Conservation (phyloP, 2,329 filamentous ascomycete species). For the Sarocladiaceae sp. region DNA sequence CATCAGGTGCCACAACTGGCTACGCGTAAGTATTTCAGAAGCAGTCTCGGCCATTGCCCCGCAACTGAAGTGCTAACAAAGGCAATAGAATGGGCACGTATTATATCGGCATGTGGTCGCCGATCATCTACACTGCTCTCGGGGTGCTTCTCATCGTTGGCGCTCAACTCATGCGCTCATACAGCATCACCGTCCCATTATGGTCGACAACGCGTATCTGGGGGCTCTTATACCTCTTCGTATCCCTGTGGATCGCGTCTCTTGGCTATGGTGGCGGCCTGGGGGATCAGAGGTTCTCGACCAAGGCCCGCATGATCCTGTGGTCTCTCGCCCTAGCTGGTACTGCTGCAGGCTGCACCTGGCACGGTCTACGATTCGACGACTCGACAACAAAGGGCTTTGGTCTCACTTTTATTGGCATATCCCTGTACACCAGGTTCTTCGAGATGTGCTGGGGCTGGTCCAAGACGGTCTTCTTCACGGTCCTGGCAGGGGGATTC, state of each 20-base stretch:
- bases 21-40: slow-evolving; percentile 5
- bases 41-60: not conserved
- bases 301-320: not conserved
- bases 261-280: slow-evolving; percentile 6
- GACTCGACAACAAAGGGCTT: slow-evolving; percentile 10
- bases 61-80: not conserved
- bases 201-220: slow-evolving; percentile 8
- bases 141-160: not conserved
- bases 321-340: slow-evolving; percentile 9
- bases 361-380: slow-evolving; percentile 10
- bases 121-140: slow-evolving; percentile 4
- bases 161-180: not conserved
- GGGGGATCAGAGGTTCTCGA: not conserved
- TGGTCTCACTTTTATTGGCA: slow-evolving; percentile 10
- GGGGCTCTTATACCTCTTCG: slow-evolving; percentile 9
- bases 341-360: slow-evolving; percentile 1
- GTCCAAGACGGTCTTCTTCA: slow-evolving; percentile 11
- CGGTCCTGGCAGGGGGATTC: slow-evolving; percentile 4
- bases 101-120: slow-evolving; percentile 6
- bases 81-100: slow-evolving; percentile 1
- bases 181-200: slow-evolving; percentile 5
- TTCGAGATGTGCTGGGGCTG: slow-evolving; percentile 8
- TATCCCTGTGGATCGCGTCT: slow-evolving; percentile 9
- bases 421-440: slow-evolving; percentile 11
- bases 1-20: slow-evolving; percentile 2